These are phyloP conservation scores for Lactarius tabidus DNA, from an alignment of 768 basidiomycete species.

Conservation along the genomic window DNA sequence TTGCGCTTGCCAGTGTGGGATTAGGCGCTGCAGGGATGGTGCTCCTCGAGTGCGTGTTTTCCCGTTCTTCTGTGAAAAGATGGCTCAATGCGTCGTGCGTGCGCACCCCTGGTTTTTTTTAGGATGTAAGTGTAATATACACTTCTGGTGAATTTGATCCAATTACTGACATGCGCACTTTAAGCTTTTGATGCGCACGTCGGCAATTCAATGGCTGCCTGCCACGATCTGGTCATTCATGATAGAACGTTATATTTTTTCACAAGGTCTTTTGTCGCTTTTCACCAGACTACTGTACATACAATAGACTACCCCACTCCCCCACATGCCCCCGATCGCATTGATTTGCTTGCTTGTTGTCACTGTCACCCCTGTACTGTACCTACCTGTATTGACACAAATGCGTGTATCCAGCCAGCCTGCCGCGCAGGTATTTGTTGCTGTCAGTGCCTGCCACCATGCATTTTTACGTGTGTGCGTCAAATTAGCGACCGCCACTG, in stretches of 20 bases:
- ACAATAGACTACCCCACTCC: not conserved
- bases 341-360: too few relatives aligned
- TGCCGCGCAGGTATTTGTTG: not conserved
- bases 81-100: not conserved
- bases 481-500: not conserved
- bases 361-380: not conserved
- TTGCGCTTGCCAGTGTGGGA: slow-evolving; percentile 58
- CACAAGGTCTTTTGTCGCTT: not conserved
- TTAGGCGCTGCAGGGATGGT: slow-evolving; percentile 64
- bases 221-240: not conserved
- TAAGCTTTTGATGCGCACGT: not conserved
- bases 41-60: slow-evolving; percentile 41
- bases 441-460: not conserved
- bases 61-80: not conserved
- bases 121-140: not conserved
- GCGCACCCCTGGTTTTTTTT: not conserved
- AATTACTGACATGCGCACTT: not conserved
- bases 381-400: not conserved
- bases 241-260: not conserved
- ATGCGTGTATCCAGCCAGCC: not conserved
- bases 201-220: not conserved
- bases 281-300: not conserved
- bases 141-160: not conserved
- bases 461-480: not conserved
- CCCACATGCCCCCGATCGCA: too few relatives aligned